These are phyloP conservation scores for Tieghemiomyces parasiticus DNA, from an alignment of 192 early-diverging fungal genomes.

Conservation along the genomic window DNA sequence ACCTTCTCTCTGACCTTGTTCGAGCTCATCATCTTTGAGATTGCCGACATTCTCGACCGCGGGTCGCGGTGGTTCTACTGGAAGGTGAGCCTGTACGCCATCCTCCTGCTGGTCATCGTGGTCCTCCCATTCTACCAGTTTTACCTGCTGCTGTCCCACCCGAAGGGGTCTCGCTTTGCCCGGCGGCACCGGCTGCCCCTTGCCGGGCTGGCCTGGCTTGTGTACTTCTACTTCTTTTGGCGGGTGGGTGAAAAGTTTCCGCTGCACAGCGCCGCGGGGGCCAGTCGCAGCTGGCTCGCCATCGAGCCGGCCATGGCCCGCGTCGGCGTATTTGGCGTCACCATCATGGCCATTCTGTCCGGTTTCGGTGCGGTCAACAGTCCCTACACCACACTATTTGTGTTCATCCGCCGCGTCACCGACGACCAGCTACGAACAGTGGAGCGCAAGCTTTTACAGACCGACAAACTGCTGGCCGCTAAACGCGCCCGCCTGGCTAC, in stretches of 20 bases:
- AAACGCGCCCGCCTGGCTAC: constrained; percentile 44
- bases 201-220: constrained; percentile 21
- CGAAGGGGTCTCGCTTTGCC: not conserved
- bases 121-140: constrained; percentile 67
- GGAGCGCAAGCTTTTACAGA: constrained; percentile 50
- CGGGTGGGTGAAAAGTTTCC: constrained; percentile 42
- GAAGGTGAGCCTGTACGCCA: constrained; percentile 47
- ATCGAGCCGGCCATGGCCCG: constrained; percentile 66
- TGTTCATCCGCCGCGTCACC: constrained; percentile 54
- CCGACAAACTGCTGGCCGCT: constrained; percentile 42
- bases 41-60: constrained; percentile 47
- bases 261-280: constrained; percentile 22
- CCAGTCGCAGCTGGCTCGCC: constrained; percentile 23
- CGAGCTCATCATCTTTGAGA: constrained; percentile 71
- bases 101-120: constrained; percentile 51
- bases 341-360: constrained; percentile 81
- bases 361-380: constrained; percentile 90
- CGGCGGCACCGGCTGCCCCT: not conserved
- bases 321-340: constrained; percentile 80
- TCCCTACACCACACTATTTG: constrained; percentile 71
- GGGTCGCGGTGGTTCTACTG: constrained; percentile 60
- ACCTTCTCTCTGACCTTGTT: constrained; percentile 64
- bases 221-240: constrained; percentile 43
- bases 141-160: constrained; percentile 35
- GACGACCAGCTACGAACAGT: constrained; percentile 32